Evolutionary conservation across 371 early-diverging fungal species (phyloP).

Genomic region (Parasitella parasitica): DNA sequence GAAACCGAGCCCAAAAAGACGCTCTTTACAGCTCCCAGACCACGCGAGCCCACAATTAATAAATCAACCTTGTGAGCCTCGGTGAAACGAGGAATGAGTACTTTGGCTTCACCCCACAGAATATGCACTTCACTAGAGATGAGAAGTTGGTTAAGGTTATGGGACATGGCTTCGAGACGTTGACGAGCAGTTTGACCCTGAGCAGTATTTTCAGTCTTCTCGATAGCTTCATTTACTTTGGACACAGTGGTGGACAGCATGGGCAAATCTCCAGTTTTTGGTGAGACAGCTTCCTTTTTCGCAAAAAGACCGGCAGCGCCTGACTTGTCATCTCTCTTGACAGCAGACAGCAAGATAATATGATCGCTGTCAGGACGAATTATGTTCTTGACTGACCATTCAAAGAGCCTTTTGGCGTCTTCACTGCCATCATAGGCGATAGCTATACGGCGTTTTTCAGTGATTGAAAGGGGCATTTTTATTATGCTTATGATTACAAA

Average conservation of each 20-base stretch:
- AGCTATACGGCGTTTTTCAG: constrained; percentile 50
- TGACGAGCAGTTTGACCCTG: constrained; percentile 30
- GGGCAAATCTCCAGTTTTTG: constrained; percentile 19
- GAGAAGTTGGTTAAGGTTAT: constrained; percentile 22
- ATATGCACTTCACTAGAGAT: constrained; percentile 51
- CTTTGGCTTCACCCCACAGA: constrained; percentile 47
- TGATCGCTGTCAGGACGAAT: constrained; percentile 46
- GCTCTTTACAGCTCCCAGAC: constrained; percentile 49
- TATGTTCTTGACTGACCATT: constrained; percentile 49
- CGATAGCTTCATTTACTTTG: constrained; percentile 30
- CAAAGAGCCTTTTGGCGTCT: constrained; percentile 48
- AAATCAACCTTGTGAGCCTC: constrained; percentile 44
- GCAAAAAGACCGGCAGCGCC: neutral
- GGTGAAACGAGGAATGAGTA: constrained; percentile 42
- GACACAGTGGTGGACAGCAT: constrained; percentile 40
- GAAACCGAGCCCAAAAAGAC: constrained; percentile 54
- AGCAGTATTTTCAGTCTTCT: constrained; percentile 28
- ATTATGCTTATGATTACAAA: neutral
- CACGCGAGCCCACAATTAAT: constrained; percentile 50
- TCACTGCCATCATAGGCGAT: constrained; percentile 53
- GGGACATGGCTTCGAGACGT: constrained; percentile 34
- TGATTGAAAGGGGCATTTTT: constrained; percentile 41
- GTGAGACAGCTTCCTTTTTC: neutral
- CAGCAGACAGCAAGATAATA: constrained; percentile 44
- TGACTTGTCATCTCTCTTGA: constrained; percentile 18